Evolutionary conservation across 805 yeast species (phyloP), one percentile per base, ranked within the genome.

Genomic region (Dipodascus geniculatus): DNA sequence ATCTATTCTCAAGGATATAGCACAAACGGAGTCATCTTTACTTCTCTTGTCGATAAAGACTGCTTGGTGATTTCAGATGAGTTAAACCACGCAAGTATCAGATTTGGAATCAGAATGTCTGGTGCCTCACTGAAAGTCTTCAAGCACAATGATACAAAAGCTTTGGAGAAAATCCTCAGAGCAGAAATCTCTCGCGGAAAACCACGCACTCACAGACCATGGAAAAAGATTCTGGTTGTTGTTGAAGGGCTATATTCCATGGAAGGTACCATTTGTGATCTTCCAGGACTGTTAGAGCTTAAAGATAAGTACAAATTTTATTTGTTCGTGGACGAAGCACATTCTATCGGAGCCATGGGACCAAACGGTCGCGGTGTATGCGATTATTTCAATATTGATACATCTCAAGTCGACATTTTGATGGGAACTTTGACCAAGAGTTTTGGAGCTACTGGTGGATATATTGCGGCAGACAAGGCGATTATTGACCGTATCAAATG

Each of bases 341-440:
- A 93, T 69, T 91, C 98, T 3, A 85, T 93, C 63, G 99, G 99
- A 62, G 99, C 99, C 16, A 77, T 93, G 71, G 99, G 99, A 23
- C 93, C 95, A 48, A 71, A 72, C 51, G 99, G 99, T 49, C 82
- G 86, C 64, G 99, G 99, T 64, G 85, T 93, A 35, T 90, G 97
- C 72, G 98, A 93, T 65, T 87, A 87, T 71, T 93, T 86, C 68
- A 84, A 83, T 53, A 79, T 93, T 51, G 78, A 81, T 59, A 91
- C 98, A 44, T 66, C 71, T 11, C 79, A 79, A 48, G 74, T 93
- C 54, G 99, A 93, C 70, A 73, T 93, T 57, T 71, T 93, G 60
- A 93, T 93, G 99, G 99, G 99, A 51, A 93, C 99, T 3, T 78
- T 93, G 54, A 95, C 99, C 52, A 93, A 93, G 71, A 87, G 96